Base-by-base conservation (phyloP, 2,329 filamentous ascomycete genomes). In the Fusarium austroafricanum region DNA sequence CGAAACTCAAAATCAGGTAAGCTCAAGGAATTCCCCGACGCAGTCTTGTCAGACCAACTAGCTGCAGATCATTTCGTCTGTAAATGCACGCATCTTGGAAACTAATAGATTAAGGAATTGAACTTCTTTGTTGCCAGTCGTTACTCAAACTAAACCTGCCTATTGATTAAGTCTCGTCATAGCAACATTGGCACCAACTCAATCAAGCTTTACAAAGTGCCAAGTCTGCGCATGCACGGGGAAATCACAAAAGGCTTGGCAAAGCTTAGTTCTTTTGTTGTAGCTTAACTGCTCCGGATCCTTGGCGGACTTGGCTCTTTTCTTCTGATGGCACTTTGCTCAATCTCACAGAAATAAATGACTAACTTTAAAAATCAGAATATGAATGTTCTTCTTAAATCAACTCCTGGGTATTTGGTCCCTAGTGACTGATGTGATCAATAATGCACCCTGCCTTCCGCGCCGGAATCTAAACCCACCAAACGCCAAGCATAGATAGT, bases 181-280 rank as follows among this genome's bases (percentile, higher is more conserved):
- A 55, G 29, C 58, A 43, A 45, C 40, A 61, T 56, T 65, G 46
- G 38, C 31, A 61, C 42, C 28, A 37, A 54, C 53, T 33, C 31
- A 56, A 59, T 56, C 55, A 72, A 70, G 70, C 71, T 67, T 72
- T 70, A 50, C 45, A 59, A 43, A 50, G 21, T 55, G 71, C 71
- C 71, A 73, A 73, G 70, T 43, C 71, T 68, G 60, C 62, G 54
- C 44, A 42, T 65, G 60, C 60, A 46, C 59, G 64, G 47, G 61
- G 45, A 55, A 40, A 42, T 39, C 49, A 50, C 15, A 38, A 55
- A 35, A 20, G 67, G 70, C 75, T 78, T 74, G 77, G 73, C 73
- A 74, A 75, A 75, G 73, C 73, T 75, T 75, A 68, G 72, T 60
- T 68, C 67, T 71, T 59, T 49, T 39, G 37, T 26, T 18, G 26